Base-by-base conservation (phyloP, 176 grass and related monocot species). In the Oryza nivara region DNA sequence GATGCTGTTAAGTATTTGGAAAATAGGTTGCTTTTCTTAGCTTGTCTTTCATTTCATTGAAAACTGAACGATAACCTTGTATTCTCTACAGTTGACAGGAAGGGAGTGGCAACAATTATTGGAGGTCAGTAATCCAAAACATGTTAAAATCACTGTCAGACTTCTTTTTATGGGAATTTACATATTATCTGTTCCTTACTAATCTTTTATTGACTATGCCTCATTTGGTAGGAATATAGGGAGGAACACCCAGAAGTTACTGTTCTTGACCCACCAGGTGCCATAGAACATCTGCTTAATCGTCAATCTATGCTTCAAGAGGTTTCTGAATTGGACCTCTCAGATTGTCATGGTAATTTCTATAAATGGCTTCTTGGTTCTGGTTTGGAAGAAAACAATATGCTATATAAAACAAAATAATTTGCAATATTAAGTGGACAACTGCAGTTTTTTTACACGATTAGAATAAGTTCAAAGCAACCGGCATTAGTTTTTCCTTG, bases 291-390 rank as follows among this genome's bases (percentile, higher is more conserved):
- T 73, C 79, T 98, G 63, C 85, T 90, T 2, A 93, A 98, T 84
- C 93, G 96, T 28, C 89, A 98, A 69, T 98, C 96, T 16, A 95
- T 98, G 96, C 96, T 98, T 84, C 89, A 92, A 84, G 93, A 94
- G 87, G 96, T 98, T 49, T 92, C 93, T 78, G 86, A 92, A 61
- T 72, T 98, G 76, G 92, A 95, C 67, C 88, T 98, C 61, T 87
- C 93, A 0, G 90, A 92, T 70, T 89, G 88, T 74, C 72, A 92
- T n/a, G 96, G 96, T 98, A 96, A 88, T 94, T 83, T 86, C 82
- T 86, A 82, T 78, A 35, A 64, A 28, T 64, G 5, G 28, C 49
- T 70, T 32, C 49, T 87, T 73, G 61, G 2, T 83, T 34, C 46
- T 43, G n/a, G 16, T 80, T 64, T 75, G 48, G 69, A 80, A 68